A percentile compares a stretch with the other conserved stretches of the same genome.
phyloP scores from a whole-genome alignment of 768 basidiomycete species.

The Kwoniella sp. region DNA sequence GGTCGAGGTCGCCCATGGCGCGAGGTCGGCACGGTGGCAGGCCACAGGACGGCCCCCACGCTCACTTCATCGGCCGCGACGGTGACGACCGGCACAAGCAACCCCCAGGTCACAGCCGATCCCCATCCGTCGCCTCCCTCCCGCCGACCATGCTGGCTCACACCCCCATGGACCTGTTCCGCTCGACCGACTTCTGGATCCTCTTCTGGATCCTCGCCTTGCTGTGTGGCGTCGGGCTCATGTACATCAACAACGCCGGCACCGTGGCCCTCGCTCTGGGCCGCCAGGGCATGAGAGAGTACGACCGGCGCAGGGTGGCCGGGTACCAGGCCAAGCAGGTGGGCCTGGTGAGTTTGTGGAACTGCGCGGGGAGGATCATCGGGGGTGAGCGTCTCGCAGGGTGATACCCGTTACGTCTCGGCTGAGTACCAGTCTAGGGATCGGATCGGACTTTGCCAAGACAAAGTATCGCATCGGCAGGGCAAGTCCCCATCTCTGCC shows the following conservation, averaged over 20 bases:
- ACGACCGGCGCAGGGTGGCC: constrained; percentile 65
- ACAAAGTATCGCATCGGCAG: constrained; percentile 33
- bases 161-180: constrained; percentile 52
- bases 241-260: constrained; percentile 88
- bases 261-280: constrained; percentile 64
- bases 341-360: constrained; percentile 73
- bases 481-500: constrained; percentile 24
- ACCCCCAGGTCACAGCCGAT: constrained; percentile 4
- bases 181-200: constrained; percentile 62
- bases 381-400: constrained; percentile 53
- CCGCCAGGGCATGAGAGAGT: constrained; percentile 56
- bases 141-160: constrained; percentile 12
- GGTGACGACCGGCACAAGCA: background rate
- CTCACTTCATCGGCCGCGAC: constrained; percentile 3
- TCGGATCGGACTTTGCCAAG: constrained; percentile 45
- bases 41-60: constrained; percentile 3
- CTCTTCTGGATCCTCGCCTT: constrained; percentile 59
- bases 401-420: background rate
- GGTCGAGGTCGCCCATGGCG: constrained; percentile 24
- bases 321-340: constrained; percentile 81
- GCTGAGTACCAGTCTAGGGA: constrained; percentile 13
- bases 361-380: constrained; percentile 74
- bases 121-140: constrained; percentile 8
- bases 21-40: constrained; percentile 6
- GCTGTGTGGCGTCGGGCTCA: constrained; percentile 67